These are phyloP conservation scores for Bretziella fagacearum DNA, from an alignment of 2,329 filamentous ascomycete species.

Conservation along the genomic window DNA sequence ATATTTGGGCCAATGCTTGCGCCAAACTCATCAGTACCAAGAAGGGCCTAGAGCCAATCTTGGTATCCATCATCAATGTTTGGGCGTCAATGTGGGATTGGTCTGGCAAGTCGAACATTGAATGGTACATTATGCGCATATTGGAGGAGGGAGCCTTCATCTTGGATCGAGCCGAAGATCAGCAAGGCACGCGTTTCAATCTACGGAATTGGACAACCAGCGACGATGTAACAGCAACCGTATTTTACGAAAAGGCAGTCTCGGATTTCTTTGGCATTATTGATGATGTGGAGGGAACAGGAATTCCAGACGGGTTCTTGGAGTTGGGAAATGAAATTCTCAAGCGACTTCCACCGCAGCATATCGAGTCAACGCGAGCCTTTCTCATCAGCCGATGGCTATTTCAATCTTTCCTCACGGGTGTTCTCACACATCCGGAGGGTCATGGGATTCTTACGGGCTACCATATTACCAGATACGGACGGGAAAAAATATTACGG, in stretches of 20 bases:
- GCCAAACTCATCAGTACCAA: constrained; percentile 67
- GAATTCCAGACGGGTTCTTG: constrained; percentile 71
- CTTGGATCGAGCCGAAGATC: constrained; percentile 68
- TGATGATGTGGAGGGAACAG: constrained; percentile 66
- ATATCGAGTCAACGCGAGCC: constrained; percentile 56
- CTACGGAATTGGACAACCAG: constrained; percentile 57
- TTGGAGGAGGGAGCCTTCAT: constrained; percentile 85
- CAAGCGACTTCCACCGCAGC: constrained; percentile 54
- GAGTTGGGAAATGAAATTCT: constrained; percentile 74
- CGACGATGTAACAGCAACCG: constrained; percentile 65
- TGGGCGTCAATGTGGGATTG: constrained; percentile 80
- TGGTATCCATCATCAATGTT: constrained; percentile 70
- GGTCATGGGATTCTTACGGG: constrained; percentile 63
- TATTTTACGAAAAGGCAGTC: constrained; percentile 75
- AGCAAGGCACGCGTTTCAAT: constrained; percentile 53
- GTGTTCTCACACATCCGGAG: constrained; percentile 78
- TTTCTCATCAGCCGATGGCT: constrained; percentile 87
- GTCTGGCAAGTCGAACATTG: constrained; percentile 77
- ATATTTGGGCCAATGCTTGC: constrained; percentile 78
- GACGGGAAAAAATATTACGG: constrained; percentile 62
- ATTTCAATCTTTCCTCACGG: constrained; percentile 72
- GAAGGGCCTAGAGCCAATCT: constrained; percentile 59
- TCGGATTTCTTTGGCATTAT: constrained; percentile 70
- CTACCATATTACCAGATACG: constrained; percentile 83
- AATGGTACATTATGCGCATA: constrained; percentile 88